These are phyloP conservation scores for Lentinus polychrous DNA, from an alignment of 1,284 basidiomycete genomes.

Conservation along the genomic window DNA sequence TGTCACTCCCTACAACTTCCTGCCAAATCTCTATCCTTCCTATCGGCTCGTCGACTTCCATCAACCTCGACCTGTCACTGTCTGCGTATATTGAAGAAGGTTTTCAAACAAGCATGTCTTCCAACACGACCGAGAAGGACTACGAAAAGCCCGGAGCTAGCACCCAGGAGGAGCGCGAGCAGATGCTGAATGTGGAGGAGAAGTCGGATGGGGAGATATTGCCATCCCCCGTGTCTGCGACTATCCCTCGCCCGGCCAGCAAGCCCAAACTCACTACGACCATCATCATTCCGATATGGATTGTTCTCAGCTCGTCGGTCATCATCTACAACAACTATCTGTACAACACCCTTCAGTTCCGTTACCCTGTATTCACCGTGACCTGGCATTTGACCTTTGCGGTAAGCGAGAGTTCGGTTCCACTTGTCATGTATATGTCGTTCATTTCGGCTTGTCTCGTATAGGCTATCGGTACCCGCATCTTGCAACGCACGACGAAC, in stretches of 20 bases:
- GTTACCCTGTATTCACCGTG: slow-evolving; percentile 83
- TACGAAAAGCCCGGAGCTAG: slow-evolving; percentile 16
- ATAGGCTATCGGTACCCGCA: slow-evolving; percentile 82
- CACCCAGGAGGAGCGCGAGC: slow-evolving; percentile 15
- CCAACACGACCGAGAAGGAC: slow-evolving; percentile 10
- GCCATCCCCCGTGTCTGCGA: slow-evolving; percentile 48
- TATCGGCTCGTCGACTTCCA: neutral
- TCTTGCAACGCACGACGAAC: slow-evolving; percentile 82
- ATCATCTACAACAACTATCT: slow-evolving; percentile 98
- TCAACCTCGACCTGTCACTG: slow-evolving; percentile 4
- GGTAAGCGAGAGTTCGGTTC: slow-evolving; percentile 34
- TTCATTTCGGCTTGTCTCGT: slow-evolving; percentile 10
- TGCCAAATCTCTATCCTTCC: slow-evolving; percentile 3
- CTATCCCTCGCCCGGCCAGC: slow-evolving; percentile 26
- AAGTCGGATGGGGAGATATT: slow-evolving; percentile 25
- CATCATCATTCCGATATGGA: slow-evolving; percentile 84
- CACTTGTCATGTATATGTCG: neutral
- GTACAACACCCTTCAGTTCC: slow-evolving; percentile 79
- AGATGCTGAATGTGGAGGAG: slow-evolving; percentile 23
- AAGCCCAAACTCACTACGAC: slow-evolving; percentile 51
- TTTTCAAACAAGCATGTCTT: slow-evolving; percentile 1
- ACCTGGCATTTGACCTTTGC: slow-evolving; percentile 86
- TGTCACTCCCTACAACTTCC: slow-evolving; percentile 17
- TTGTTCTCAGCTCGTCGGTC: slow-evolving; percentile 82
- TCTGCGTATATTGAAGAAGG: neutral